Evolutionary conservation across 345 rosid species (phyloP), one percentile per base, ranked within the genome.

Genomic region (Eucalyptus virginea): DNA sequence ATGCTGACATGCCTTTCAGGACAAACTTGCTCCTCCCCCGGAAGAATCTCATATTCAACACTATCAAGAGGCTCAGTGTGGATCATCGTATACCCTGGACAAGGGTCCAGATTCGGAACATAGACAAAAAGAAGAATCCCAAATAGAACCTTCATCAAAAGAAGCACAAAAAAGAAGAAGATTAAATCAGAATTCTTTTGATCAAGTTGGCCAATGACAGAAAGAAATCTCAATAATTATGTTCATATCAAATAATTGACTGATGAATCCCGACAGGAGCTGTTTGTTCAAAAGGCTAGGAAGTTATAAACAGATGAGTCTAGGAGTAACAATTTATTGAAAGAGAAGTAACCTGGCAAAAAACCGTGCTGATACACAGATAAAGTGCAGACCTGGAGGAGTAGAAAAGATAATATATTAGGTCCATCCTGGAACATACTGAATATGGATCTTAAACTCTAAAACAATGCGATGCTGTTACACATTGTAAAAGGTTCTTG

Each of bases 1-100:
- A 98, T 88, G 91, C 88, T 93, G 93, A 91, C 97, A 50, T 50
- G 92, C 90, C 95, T 94, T 94, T 98, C 99, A 3, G 99, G 99
- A 90, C 98, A 98, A 88, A 96, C 89, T 85, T 92, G 89, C 88
- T 97, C 98, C 88, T 94, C 99, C 90, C 89, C 97, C 11, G 93
- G 93, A 90, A 97, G 98, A 91, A 94, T 96, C 90, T 95, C 96
- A 89, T 97, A 98, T 89, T 95, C 97, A 93, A 87, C 91, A 89
- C 93, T 88, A 30, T 96, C 94, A 62, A 92, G 88, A 58, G 92
- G 86, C 90, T 97, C 98, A 28, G 86, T 45, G 87, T 92, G 89
- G 50, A 95, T 81, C 87, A 91, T 89, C 13, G 89, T 89, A 93
- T 98, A 97, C 72, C 96, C 98, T 42, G 96, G 98, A 62, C 90